A percentile compares a stretch with the other conserved stretches of the same genome.
Evolutionary conservation across 1,284 basidiomycete species (phyloP).

Genomic region (Trametes pubescens): DNA sequence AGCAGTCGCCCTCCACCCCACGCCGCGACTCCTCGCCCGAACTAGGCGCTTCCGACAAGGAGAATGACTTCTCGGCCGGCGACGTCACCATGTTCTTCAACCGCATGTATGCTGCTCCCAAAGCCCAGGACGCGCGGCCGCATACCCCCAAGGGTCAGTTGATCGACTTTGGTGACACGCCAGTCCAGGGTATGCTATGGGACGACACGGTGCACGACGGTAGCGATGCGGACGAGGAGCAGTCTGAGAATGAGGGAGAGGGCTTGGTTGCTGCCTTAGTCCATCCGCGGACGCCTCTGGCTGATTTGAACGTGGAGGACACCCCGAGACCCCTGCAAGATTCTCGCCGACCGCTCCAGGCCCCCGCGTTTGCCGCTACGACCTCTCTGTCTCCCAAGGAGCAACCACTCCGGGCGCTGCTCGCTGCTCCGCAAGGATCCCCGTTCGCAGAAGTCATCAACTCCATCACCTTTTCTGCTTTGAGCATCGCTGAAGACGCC

Average conservation of each 20-base stretch:
- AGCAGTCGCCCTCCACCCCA: slow-evolving; percentile 33
- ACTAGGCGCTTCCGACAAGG: slow-evolving; percentile 60
- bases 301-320: slow-evolving; percentile 33
- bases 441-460: slow-evolving; percentile 48
- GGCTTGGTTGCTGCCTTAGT: slow-evolving; percentile 1
- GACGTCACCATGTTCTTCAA: slow-evolving; percentile 60
- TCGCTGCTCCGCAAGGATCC: slow-evolving; percentile 41
- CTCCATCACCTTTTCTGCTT: slow-evolving; percentile 42
- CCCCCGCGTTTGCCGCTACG: slow-evolving; percentile 13
- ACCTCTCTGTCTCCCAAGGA: slow-evolving; percentile 6
- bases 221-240: slow-evolving; percentile 30
- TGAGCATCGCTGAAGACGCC: slow-evolving; percentile 27
- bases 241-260: slow-evolving; percentile 6
- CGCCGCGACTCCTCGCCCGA: slow-evolving; percentile 41
- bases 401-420: slow-evolving; percentile 15
- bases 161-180: slow-evolving; percentile 63
- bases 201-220: slow-evolving; percentile 33
- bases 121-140: slow-evolving; percentile 37
- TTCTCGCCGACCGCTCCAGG: slow-evolving; percentile 13
- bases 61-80: slow-evolving; percentile 56
- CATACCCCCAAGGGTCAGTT: slow-evolving; percentile 56
- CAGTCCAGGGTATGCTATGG: slow-evolving; percentile 42
- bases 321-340: slow-evolving; percentile 23
- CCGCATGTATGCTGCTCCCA: slow-evolving; percentile 46
- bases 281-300: slow-evolving; percentile 28